These are phyloP conservation scores for Hippophae tibetana DNA, from an alignment of 306 rosid genomes.

Conservation along the genomic window DNA sequence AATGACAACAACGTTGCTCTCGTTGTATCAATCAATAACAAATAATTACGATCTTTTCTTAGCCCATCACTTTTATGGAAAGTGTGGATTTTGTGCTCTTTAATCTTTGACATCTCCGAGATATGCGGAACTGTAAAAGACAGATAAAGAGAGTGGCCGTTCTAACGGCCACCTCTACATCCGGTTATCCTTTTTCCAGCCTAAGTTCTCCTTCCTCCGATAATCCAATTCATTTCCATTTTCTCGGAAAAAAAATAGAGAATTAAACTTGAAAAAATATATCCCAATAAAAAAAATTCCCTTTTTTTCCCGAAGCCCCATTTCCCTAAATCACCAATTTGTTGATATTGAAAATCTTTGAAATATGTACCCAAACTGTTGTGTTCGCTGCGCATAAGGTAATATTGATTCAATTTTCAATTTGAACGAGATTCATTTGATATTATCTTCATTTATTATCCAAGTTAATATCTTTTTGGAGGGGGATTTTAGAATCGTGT, in stretches of 20 bases:
- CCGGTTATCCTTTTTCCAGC: conserved; percentile 7
- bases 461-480: neutral
- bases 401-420: neutral
- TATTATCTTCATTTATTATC: neutral
- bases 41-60: no score
- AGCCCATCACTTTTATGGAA: no score
- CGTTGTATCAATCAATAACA: no score
- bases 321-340: conserved; percentile 21
- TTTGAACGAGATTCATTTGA: neutral
- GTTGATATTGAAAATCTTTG: neutral
- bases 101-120: no score
- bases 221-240: conserved; percentile 8
- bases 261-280: neutral
- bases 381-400: conserved; percentile 22
- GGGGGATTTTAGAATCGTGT: neutral
- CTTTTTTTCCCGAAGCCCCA: conserved; percentile 4
- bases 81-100: no score
- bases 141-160: conserved; percentile 28
- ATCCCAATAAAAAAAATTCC: neutral
- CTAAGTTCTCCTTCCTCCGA: neutral
- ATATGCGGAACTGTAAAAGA: no score
- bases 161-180: conserved; percentile 36
- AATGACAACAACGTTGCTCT: no score
- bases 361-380: conserved; percentile 12
- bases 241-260: conserved; percentile 7